These are phyloP conservation scores for Annulohypoxylon stygium DNA, from an alignment of 495 filamentous ascomycete species.

Conservation along the genomic window DNA sequence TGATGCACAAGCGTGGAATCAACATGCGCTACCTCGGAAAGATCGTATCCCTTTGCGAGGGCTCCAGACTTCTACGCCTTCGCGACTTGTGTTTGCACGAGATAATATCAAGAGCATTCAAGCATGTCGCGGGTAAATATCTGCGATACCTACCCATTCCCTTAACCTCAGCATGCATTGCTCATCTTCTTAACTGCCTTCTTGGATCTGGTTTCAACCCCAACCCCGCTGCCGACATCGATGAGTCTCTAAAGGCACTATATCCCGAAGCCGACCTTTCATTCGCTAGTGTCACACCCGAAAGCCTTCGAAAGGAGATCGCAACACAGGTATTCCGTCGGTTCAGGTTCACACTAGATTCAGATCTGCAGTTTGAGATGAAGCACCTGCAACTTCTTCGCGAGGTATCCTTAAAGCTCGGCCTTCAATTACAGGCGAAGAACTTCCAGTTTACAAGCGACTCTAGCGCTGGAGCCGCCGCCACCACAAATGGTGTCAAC, in stretches of 20 bases:
- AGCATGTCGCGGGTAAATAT: constrained; percentile 86
- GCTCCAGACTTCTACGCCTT: constrained; percentile 79
- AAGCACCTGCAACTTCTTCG: constrained; percentile 87
- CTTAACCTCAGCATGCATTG: constrained; percentile 78
- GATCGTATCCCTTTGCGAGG: constrained; percentile 76
- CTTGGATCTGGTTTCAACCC: constrained; percentile 82
- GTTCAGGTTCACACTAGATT: constrained; percentile 79
- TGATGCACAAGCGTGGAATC: constrained; percentile 97
- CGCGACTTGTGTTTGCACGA: constrained; percentile 84
- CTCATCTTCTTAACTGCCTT: constrained; percentile 95
- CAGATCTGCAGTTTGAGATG: constrained; percentile 73
- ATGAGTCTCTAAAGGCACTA: constrained; percentile 76
- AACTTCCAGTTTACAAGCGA: constrained; percentile 76
- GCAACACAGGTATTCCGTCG: constrained; percentile 76
- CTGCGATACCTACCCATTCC: constrained; percentile 83
- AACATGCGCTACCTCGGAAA: constrained; percentile 96
- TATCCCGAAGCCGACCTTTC: constrained; percentile 87
- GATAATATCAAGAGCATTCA: constrained; percentile 93
- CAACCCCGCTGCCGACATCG: constrained; percentile 80
- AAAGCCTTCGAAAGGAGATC: constrained; percentile 76
- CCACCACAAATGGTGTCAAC: constrained; percentile 51
- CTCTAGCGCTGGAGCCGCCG: constrained; percentile 25
- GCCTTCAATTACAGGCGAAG: constrained; percentile 86
- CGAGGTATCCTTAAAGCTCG: constrained; percentile 89
- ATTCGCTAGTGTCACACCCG: constrained; percentile 82